Evolutionary conservation across 495 filamentous ascomycete genomes (phyloP).

Genomic region (Penicillium cataractarum): DNA sequence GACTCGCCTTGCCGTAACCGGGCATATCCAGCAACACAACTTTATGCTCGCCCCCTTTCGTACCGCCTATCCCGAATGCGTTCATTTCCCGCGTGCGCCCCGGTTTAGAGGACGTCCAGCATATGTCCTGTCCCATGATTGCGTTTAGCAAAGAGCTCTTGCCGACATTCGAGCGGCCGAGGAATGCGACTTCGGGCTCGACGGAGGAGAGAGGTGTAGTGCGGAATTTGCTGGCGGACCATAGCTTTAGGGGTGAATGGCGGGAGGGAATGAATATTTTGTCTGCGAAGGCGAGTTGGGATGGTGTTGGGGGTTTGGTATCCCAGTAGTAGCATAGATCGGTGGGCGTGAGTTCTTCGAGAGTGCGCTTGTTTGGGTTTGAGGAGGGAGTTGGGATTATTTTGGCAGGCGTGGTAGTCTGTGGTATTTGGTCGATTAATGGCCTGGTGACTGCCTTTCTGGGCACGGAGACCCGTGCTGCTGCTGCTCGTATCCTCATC

Average conservation of each 20-base stretch:
- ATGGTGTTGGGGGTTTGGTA: slow-evolving; percentile 54
- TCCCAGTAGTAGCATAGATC: slow-evolving; percentile 60
- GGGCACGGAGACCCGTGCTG: not conserved
- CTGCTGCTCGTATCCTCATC: slow-evolving; percentile 12
- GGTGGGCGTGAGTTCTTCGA: slow-evolving; percentile 40
- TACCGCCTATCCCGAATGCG: slow-evolving; percentile 73
- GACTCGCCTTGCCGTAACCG: slow-evolving; percentile 82
- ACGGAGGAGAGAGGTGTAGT: slow-evolving; percentile 50
- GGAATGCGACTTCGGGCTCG: slow-evolving; percentile 66
- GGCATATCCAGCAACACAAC: slow-evolving; percentile 86
- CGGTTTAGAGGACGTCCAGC: slow-evolving; percentile 69
- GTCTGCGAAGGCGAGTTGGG: slow-evolving; percentile 58
- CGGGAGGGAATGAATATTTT: slow-evolving; percentile 61
- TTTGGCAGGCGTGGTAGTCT: not conserved
- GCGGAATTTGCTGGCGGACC: slow-evolving; percentile 72
- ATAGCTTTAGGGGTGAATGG: slow-evolving; percentile 66
- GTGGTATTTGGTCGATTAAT: slow-evolving; percentile 11
- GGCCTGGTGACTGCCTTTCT: not conserved
- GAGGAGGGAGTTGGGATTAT: slow-evolving; percentile 13
- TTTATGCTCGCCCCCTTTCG: slow-evolving; percentile 54
- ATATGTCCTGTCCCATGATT: slow-evolving; percentile 62
- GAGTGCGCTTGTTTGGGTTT: slow-evolving; percentile 34
- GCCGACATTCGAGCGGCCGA: slow-evolving; percentile 89
- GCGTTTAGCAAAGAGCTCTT: slow-evolving; percentile 90
- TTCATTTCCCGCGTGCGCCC: slow-evolving; percentile 85